A percentile compares a stretch with the other conserved stretches of the same genome.
phyloP scores from a whole-genome alignment of 306 rosid species.

The Purshia tridentata region DNA sequence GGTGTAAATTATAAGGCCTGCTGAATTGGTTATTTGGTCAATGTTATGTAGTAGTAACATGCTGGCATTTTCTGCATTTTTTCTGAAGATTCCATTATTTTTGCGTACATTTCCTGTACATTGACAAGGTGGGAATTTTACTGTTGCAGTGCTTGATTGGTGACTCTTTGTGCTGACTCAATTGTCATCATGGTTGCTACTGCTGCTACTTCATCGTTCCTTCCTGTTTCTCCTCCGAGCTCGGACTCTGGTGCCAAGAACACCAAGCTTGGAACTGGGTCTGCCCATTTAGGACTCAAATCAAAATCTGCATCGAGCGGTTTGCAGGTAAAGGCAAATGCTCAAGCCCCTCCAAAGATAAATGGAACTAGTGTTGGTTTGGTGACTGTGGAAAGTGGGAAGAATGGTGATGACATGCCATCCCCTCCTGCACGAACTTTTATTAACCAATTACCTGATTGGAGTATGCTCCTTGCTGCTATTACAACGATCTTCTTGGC shows the following conservation, averaged over 20 bases:
- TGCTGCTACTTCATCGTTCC: conserved; percentile 69
- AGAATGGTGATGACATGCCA: conserved; percentile 52
- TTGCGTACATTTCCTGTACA: not conserved
- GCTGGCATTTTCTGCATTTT: not conserved
- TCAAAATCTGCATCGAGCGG: conserved; percentile 57
- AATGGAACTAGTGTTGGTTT: conserved; percentile 69
- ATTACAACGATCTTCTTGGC: conserved; percentile 98
- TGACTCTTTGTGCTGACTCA: conserved; percentile 23
- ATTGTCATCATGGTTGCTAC: conserved; percentile 84
- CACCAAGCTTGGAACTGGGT: conserved; percentile 48
- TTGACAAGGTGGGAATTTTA: conserved; percentile 9
- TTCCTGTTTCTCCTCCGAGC: conserved; percentile 62
- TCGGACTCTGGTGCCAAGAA: conserved; percentile 49
- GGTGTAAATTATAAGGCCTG: not conserved
- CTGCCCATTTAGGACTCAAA: conserved; percentile 48
- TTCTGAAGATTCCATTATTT: not conserved
- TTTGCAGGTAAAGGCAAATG: conserved; percentile 80
- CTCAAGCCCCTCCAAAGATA: conserved; percentile 88
- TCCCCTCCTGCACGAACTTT: conserved; percentile 83
- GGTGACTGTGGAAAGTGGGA: conserved; percentile 50
- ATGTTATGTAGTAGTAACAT: not conserved
- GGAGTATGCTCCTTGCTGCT: conserved; percentile 99
- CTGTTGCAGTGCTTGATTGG: conserved; percentile 25
- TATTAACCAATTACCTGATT: conserved; percentile 93
- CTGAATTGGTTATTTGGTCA: not conserved